phyloP scores from a whole-genome alignment of 2,329 filamentous ascomycete genomes.

The Arthrobotrys sinensis region DNA sequence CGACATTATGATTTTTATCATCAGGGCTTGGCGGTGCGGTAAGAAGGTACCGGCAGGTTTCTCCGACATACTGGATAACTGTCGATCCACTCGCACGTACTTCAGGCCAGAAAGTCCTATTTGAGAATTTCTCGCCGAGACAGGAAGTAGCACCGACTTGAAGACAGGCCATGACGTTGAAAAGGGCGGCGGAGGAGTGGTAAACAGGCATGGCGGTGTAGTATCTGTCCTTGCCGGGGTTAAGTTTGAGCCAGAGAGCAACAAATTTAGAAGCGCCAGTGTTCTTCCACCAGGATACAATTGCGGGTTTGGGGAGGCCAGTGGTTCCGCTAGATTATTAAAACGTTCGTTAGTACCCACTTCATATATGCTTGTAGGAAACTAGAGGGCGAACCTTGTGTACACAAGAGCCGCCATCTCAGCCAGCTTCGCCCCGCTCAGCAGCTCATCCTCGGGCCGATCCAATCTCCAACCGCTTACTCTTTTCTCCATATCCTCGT shows the following conservation, averaged over 20 bases:
- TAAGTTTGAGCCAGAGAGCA: slow-evolving; percentile 73
- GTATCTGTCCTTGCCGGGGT: slow-evolving; percentile 75
- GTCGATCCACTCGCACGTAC: slow-evolving; percentile 80
- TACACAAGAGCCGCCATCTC: slow-evolving; percentile 83
- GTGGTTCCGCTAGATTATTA: slow-evolving; percentile 77
- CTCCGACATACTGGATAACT: slow-evolving; percentile 87
- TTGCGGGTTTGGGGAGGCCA: slow-evolving; percentile 83
- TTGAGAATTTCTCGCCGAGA: slow-evolving; percentile 83
- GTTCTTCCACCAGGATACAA: slow-evolving; percentile 80
- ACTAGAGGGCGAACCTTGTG: slow-evolving; percentile 69
- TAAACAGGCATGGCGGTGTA: slow-evolving; percentile 93
- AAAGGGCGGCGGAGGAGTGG: slow-evolving; percentile 82
- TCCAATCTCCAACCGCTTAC: slow-evolving; percentile 69
- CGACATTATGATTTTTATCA: slow-evolving; percentile 81
- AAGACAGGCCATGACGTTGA: slow-evolving; percentile 78
- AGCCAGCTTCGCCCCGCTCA: slow-evolving; percentile 66
- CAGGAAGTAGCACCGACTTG: slow-evolving; percentile 77
- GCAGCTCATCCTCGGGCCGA: slow-evolving; percentile 61
- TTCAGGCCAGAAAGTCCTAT: slow-evolving; percentile 82
- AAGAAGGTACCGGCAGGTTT: slow-evolving; percentile 86
- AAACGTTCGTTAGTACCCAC: neutral
- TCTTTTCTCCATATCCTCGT: slow-evolving; percentile 73
- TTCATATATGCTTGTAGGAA: neutral
- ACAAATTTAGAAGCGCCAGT: slow-evolving; percentile 73
- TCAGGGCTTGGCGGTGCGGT: slow-evolving; percentile 77